Percentiles rank a stretch among this genome's conserved stretches.
Evolutionary conservation across 331 rosid genomes (phyloP).

Genomic region (Arachis monticola): DNA sequence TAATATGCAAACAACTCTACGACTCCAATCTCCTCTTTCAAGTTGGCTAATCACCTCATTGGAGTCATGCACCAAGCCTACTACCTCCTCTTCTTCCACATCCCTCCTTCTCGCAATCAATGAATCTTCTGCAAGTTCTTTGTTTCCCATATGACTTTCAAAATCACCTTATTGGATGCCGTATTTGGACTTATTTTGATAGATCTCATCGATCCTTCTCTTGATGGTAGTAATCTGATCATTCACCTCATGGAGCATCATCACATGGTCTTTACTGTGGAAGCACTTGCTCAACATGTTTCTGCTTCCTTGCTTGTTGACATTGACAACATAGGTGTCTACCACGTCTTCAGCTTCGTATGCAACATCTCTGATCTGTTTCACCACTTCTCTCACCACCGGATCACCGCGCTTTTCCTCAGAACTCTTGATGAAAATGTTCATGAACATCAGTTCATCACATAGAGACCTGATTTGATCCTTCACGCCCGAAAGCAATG

Average conservation of each 20-base stretch:
- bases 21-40: too few species aligned
- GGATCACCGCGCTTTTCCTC: background rate
- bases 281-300: background rate
- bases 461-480: background rate
- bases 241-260: background rate
- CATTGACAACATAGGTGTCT: background rate
- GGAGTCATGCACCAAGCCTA: background rate
- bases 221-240: background rate
- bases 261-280: background rate
- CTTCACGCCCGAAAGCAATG: background rate
- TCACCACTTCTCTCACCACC: background rate
- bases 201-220: background rate
- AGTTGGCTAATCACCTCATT: background rate
- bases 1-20: too few species aligned
- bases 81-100: constrained; percentile 18
- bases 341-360: background rate
- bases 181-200: too few species aligned
- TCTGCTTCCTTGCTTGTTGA: background rate
- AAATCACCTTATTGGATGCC: background rate
- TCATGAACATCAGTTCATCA: background rate
- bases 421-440: background rate
- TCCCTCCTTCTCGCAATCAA: background rate
- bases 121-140: too few species aligned
- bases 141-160: background rate
- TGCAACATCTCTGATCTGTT: background rate